These are phyloP conservation scores for Mayamaea pseudoterrestris DNA, from an alignment of 108 stramenopile genomes.

Conservation along the genomic window DNA sequence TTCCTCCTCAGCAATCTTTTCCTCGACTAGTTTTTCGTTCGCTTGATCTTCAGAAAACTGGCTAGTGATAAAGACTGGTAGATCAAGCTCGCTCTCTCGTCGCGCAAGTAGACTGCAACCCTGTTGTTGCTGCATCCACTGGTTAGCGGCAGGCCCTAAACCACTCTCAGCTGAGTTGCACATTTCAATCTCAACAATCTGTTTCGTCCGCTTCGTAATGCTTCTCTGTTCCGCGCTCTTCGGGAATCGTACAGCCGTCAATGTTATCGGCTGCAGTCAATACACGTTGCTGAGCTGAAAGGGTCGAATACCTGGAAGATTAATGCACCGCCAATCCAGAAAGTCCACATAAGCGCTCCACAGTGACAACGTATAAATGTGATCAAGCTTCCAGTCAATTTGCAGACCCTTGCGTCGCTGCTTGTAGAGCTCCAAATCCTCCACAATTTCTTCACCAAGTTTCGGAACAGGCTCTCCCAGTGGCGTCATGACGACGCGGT, in stretches of 20 bases:
- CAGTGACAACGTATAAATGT: conserved; percentile 74
- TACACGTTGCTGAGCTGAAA: conserved; percentile 54
- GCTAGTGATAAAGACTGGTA: neutral
- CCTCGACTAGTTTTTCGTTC: conserved; percentile 1
- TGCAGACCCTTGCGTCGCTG: conserved; percentile 43
- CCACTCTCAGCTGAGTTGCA: conserved; percentile 11
- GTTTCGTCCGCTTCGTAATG: conserved; percentile 19
- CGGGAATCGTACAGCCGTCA: conserved; percentile 51
- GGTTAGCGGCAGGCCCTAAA: conserved; percentile 12
- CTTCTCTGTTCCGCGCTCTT: conserved; percentile 17
- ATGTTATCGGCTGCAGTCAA: conserved; percentile 53
- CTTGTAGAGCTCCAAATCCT: conserved; percentile 55
- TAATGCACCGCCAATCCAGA: conserved; percentile 60
- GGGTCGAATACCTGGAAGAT: conserved; percentile 75
- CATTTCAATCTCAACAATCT: conserved; percentile 34
- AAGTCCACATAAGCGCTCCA: conserved; percentile 80
- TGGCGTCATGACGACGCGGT: conserved; percentile 74
- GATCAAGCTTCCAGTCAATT: conserved; percentile 61
- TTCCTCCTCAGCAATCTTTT: conserved; percentile 13
- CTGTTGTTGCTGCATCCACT: conserved; percentile 11
- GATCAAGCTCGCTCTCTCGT: neutral
- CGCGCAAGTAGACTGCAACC: neutral
- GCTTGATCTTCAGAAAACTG: neutral
- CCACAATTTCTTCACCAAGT: conserved; percentile 58
- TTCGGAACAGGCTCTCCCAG: conserved; percentile 55